A percentile compares a stretch with the other conserved stretches of the same genome.
These are phyloP conservation scores for Abelmoschus esculentus DNA, from an alignment of 345 rosid species.

Conservation along the genomic window DNA sequence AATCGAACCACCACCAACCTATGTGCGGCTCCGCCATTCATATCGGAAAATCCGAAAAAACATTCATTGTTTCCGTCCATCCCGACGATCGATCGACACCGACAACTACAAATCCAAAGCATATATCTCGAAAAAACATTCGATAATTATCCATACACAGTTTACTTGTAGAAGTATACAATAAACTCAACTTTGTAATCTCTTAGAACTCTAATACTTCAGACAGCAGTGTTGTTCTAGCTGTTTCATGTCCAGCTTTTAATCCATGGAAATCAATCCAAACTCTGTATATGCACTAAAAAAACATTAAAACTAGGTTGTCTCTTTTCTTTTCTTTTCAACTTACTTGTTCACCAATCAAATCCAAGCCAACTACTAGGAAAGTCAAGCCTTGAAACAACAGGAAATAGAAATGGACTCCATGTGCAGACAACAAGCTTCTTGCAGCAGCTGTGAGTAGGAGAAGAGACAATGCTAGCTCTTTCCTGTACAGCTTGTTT, in stretches of 20 bases:
- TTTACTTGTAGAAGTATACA: conserved; percentile 11
- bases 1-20: too few relatives aligned
- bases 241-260: not conserved
- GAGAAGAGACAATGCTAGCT: conserved; percentile 74
- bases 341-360: conserved; percentile 85
- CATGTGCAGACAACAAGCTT: conserved; percentile 74
- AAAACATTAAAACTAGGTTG: not conserved
- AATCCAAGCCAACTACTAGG: conserved; percentile 77
- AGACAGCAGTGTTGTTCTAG: conserved; percentile 10
- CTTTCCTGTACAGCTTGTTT: conserved; percentile 65
- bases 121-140: not conserved
- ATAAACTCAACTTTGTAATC: conserved; percentile 11
- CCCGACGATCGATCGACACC: not conserved
- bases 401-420: conserved; percentile 89
- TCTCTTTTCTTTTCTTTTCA: conserved; percentile 8
- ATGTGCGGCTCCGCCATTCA: not conserved
- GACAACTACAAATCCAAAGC: not conserved
- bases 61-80: not conserved
- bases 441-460: conserved; percentile 77
- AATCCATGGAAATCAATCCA: conserved; percentile 9
- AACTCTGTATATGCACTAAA: conserved; percentile 8
- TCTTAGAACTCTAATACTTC: not conserved
- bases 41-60: not conserved
- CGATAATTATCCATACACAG: conserved; percentile 7
- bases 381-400: conserved; percentile 81